Evolutionary conservation across 371 early-diverging fungal species (phyloP).

Genomic region (Mortierella sp.): DNA sequence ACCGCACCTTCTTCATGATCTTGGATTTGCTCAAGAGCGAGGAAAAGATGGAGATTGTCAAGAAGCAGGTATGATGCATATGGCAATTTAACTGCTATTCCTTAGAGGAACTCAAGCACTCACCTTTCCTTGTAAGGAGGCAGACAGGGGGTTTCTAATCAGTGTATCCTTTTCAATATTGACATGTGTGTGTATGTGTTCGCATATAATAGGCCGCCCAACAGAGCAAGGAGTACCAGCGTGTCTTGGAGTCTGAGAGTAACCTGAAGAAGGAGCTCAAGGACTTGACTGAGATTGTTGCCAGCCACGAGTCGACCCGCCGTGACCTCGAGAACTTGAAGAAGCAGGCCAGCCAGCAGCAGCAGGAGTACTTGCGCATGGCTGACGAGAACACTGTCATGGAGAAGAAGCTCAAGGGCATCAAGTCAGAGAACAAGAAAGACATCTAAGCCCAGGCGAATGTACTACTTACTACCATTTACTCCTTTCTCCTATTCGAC

Average conservation of each 20-base stretch:
- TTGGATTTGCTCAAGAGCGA: slow-evolving; percentile 77
- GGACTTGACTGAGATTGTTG: slow-evolving; percentile 66
- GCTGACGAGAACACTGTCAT: slow-evolving; percentile 77
- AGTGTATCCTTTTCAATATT: neutral
- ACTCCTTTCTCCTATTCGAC: neutral
- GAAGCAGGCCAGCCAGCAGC: slow-evolving; percentile 81
- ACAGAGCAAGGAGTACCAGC: slow-evolving; percentile 65
- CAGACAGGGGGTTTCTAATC: neutral
- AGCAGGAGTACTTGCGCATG: slow-evolving; percentile 83
- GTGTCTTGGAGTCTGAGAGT: slow-evolving; percentile 40
- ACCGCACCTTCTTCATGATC: slow-evolving; percentile 83
- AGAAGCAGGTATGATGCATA: slow-evolving; percentile 62
- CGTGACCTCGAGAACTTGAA: slow-evolving; percentile 81
- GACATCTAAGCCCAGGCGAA: slow-evolving; percentile 24
- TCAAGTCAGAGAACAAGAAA: slow-evolving; percentile 39
- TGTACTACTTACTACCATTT: neutral
- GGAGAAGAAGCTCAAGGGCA: slow-evolving; percentile 62
- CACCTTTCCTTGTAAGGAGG: neutral
- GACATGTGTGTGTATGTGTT: neutral
- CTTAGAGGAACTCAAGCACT: neutral
- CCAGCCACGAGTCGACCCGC: slow-evolving; percentile 66
- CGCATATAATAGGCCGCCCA: slow-evolving; percentile 56
- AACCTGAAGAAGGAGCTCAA: slow-evolving; percentile 49
- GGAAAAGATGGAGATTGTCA: slow-evolving; percentile 72
- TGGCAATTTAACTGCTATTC: neutral